Evolutionary conservation across 306 rosid genomes (phyloP).

Genomic region (Erythrophleum fordii): DNA sequence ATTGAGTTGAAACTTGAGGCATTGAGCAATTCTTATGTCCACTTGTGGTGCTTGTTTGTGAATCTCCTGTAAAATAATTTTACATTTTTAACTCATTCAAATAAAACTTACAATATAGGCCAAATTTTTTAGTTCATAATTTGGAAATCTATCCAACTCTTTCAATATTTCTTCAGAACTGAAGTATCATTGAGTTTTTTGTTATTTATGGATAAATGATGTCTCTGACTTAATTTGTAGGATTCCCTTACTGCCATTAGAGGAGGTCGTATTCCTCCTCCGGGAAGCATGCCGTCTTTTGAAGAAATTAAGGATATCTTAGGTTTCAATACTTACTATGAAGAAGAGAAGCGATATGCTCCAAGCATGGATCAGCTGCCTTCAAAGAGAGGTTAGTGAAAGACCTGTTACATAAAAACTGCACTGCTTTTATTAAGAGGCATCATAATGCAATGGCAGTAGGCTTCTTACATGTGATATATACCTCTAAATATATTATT

Average conservation of each 20-base stretch:
- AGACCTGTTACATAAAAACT: slow-evolving; percentile 17
- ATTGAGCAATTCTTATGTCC: not conserved
- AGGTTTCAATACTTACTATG: slow-evolving; percentile 87
- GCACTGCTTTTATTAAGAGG: not conserved
- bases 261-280: slow-evolving; percentile 97
- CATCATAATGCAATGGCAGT: slow-evolving; percentile 22
- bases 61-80: not conserved
- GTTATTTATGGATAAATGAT: slow-evolving; percentile 15
- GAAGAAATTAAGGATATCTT: slow-evolving; percentile 86
- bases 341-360: slow-evolving; percentile 90
- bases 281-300: slow-evolving; percentile 93
- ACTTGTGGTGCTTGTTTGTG: not conserved
- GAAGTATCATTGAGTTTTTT: not conserved
- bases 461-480: slow-evolving; percentile 27
- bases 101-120: not conserved
- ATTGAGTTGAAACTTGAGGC: slow-evolving; percentile 31
- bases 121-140: slow-evolving; percentile 8
- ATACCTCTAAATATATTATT: slow-evolving; percentile 21
- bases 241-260: slow-evolving; percentile 76
- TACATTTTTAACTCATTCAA: not conserved
- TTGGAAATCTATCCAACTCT: not conserved
- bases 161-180: slow-evolving; percentile 5
- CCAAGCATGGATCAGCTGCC: slow-evolving; percentile 50
- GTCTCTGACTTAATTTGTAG: slow-evolving; percentile 51
- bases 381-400: slow-evolving; percentile 64